These are phyloP conservation scores for Aureobasidium sp. DNA, from an alignment of 2,329 filamentous ascomycete species.

Conservation along the genomic window DNA sequence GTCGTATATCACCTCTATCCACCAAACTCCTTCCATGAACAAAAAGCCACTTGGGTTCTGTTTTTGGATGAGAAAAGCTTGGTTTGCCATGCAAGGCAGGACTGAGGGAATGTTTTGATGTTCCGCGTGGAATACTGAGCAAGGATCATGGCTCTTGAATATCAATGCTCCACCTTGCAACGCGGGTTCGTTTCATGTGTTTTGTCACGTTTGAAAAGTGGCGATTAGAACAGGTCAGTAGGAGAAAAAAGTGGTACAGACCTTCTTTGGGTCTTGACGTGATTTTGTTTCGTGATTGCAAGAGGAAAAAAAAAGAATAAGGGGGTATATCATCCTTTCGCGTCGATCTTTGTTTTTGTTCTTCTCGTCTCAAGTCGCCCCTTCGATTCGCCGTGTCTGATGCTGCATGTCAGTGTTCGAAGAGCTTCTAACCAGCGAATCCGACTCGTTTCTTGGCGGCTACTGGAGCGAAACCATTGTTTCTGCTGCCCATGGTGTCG, in stretches of 20 bases:
- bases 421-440: conserved; percentile 23
- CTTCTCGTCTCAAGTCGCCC: background rate
- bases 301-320: background rate
- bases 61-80: background rate
- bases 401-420: background rate
- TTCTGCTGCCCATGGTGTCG: conserved; percentile 26
- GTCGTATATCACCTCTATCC: background rate
- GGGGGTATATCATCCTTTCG: conserved; percentile 13
- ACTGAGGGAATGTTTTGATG: conserved; percentile 27
- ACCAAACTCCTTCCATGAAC: background rate
- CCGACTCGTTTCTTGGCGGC: conserved; percentile 26
- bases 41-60: background rate
- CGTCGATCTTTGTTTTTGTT: background rate
- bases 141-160: conserved; percentile 45
- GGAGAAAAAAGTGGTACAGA: conserved; percentile 8
- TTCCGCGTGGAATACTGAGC: conserved; percentile 50
- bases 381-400: background rate
- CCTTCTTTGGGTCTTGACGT: conserved; percentile 4
- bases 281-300: background rate
- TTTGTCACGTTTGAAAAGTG: too few relatives aligned
- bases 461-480: conserved; percentile 27
- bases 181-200: conserved; percentile 30
- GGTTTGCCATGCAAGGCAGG: background rate
- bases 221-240: too few relatives aligned
- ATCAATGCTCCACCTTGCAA: conserved; percentile 45